These are phyloP conservation scores for Myriangium duriaei DNA, from an alignment of 2,329 filamentous ascomycete species.

Conservation along the genomic window DNA sequence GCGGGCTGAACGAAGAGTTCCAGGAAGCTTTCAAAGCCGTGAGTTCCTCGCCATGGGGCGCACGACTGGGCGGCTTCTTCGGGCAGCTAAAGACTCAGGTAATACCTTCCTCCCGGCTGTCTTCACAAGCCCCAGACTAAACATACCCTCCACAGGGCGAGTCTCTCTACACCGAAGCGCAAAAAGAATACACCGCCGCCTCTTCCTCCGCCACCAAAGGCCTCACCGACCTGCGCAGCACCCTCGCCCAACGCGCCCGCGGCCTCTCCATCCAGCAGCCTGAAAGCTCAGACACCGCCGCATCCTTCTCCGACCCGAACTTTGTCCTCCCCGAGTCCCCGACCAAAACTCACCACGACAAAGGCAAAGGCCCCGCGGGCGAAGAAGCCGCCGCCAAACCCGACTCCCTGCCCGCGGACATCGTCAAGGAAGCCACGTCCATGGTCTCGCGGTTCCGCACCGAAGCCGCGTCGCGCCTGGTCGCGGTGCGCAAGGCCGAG, in stretches of 20 bases:
- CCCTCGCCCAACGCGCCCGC: slow-evolving; percentile 60
- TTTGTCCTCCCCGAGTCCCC: slow-evolving; percentile 10
- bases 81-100: slow-evolving; percentile 90
- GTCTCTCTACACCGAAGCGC: slow-evolving; percentile 70
- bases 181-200: slow-evolving; percentile 69
- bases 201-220: slow-evolving; percentile 61
- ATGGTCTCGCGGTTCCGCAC: slow-evolving; percentile 64
- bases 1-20: slow-evolving; percentile 69
- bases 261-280: slow-evolving; percentile 50
- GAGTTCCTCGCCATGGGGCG: slow-evolving; percentile 82
- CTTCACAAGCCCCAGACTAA: no score
- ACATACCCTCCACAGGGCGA: slow-evolving; percentile 68
- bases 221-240: slow-evolving; percentile 55
- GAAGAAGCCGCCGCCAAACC: slow-evolving; percentile 21
- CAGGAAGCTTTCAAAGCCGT: slow-evolving; percentile 94
- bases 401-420: slow-evolving; percentile 36
- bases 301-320: slow-evolving; percentile 18
- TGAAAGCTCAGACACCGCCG: slow-evolving; percentile 12
- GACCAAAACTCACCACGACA: slow-evolving; percentile 13
- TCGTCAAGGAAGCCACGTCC: slow-evolving; percentile 44
- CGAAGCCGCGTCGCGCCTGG: slow-evolving; percentile 71
- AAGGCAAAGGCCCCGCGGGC: background rate
- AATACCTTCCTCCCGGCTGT: no score
- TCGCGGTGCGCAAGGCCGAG: slow-evolving; percentile 82
- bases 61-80: slow-evolving; percentile 75